A percentile compares a stretch with the other conserved stretches of the same genome.
Conservation (phyloP, 1,139 yeast species). For the Suhomyces taliae region DNA sequence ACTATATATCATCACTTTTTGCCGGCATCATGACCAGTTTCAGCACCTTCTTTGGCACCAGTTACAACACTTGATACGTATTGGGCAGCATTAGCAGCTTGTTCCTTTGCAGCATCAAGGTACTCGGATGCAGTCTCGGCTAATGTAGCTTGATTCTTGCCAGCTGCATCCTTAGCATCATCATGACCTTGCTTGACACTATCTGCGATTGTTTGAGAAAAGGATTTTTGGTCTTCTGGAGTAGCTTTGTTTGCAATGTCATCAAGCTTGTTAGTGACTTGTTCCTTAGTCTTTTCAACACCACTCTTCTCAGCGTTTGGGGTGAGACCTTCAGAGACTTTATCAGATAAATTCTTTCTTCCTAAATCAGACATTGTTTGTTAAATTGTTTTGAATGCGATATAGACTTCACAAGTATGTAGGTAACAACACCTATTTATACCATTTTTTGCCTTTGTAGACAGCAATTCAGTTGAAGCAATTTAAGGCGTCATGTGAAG, state of each 20-base stretch:
- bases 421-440: background rate
- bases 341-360: constrained; percentile 74
- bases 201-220: constrained; percentile 67
- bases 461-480: background rate
- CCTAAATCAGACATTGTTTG: constrained; percentile 67
- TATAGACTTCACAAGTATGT: background rate
- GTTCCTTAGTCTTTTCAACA: constrained; percentile 69
- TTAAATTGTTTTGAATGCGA: too few relatives aligned
- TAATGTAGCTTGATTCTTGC: constrained; percentile 34
- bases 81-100: constrained; percentile 60
- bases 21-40: constrained; percentile 42
- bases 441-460: background rate
- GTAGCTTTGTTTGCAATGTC: constrained; percentile 55
- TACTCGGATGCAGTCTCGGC: constrained; percentile 61
- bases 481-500: too few relatives aligned
- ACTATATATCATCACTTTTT: constrained; percentile 22
- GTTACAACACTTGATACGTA: constrained; percentile 57
- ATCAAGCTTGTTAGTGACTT: constrained; percentile 65
- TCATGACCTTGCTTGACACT: constrained; percentile 41
- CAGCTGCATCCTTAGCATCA: constrained; percentile 31
- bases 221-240: constrained; percentile 70
- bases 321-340: constrained; percentile 63
- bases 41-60: constrained; percentile 62
- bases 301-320: constrained; percentile 72
- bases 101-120: constrained; percentile 62